Conservation (phyloP, 257 asterid genomes). For the Leonotis leonurus region DNA sequence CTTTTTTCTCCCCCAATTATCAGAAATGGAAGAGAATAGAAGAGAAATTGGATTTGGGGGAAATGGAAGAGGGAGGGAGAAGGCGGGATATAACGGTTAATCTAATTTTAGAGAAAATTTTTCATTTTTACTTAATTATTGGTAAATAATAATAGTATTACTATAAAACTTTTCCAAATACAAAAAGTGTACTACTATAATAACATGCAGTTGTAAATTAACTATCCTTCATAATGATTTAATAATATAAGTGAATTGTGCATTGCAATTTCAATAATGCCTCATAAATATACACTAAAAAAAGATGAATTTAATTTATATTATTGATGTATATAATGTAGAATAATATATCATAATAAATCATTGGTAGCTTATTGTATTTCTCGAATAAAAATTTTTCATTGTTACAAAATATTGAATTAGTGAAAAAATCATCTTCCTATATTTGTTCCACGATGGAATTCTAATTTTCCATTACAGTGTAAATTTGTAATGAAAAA, state of each 20-base stretch:
- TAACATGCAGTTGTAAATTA: not conserved
- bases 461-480: no score
- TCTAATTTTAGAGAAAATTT: conserved; percentile 18
- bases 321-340: no score
- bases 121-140: conserved; percentile 3
- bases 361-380: no score
- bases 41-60: no score
- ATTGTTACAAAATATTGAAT: no score
- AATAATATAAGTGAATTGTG: not conserved
- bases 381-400: no score
- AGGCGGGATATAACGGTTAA: conserved; percentile 40
- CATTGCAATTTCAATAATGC: not conserved
- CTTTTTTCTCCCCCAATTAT: conserved; percentile 38
- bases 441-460: no score
- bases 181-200: not conserved
- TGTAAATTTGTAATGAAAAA: no score
- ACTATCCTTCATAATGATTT: conserved; percentile 4
- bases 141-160: not conserved
- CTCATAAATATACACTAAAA: not conserved
- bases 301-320: no score
- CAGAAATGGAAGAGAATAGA: conserved; percentile 21
- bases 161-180: no score
- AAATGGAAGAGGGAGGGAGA: conserved; percentile 21
- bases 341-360: no score
- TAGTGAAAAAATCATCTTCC: no score